Conservation (phyloP, 352 stramenopile species). For the Pythium biforme region DNA sequence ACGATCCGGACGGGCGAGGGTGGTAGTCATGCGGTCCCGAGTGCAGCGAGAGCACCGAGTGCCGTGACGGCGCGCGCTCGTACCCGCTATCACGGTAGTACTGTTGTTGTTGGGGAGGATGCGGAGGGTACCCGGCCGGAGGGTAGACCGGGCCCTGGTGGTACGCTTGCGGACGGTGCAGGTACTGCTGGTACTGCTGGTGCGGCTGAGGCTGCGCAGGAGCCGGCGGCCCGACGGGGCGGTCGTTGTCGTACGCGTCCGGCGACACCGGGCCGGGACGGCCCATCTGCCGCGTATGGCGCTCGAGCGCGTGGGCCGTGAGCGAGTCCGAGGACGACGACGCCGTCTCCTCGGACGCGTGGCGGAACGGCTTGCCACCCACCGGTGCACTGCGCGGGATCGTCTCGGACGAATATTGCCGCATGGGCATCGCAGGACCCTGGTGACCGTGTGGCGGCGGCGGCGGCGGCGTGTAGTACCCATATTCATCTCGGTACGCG, state of each 20-base stretch:
- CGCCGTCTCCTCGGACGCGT: constrained; percentile 27
- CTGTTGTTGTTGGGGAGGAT: constrained; percentile 2
- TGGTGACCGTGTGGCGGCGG: neutral
- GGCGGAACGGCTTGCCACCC: neutral
- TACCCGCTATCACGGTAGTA: constrained; percentile 17
- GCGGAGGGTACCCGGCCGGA: no score
- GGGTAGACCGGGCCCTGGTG: neutral
- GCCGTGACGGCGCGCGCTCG: constrained; percentile 15
- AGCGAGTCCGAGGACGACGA: constrained; percentile 33
- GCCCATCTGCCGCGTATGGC: constrained; percentile 51
- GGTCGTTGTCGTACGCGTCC: constrained; percentile 10
- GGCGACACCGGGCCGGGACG: constrained; percentile 39
- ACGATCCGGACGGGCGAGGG: neutral
- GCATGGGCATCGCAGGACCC: neutral
- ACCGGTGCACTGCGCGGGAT: neutral
- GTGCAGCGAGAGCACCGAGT: constrained; percentile 6
- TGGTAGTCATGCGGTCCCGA: constrained; percentile 1
- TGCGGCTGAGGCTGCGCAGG: neutral
- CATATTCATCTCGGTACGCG: constrained; percentile 17
- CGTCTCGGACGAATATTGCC: constrained; percentile 9
- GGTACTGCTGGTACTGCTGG: no score
- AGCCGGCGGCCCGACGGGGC: neutral
- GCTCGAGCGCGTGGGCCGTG: constrained; percentile 48
- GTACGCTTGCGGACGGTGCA: neutral
- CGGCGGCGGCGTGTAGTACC: constrained; percentile 6